Percentiles rank a stretch among this genome's conserved stretches.
Evolutionary conservation across 345 rosid species (phyloP).

Genomic region (Gossypium sturtianum): DNA sequence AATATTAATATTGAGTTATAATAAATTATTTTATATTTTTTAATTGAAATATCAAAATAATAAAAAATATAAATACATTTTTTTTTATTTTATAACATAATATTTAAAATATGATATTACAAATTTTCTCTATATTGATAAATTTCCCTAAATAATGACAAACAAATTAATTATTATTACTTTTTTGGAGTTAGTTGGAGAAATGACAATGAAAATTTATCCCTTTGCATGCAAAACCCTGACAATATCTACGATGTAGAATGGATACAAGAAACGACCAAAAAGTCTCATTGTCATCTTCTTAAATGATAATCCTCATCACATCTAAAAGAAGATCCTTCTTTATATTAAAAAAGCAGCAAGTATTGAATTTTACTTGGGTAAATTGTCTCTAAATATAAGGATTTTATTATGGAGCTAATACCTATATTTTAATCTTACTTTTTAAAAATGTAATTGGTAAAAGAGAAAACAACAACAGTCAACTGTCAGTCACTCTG

Average conservation of each 20-base stretch:
- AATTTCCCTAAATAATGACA: neutral
- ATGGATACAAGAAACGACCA: neutral
- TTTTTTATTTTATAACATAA: no score
- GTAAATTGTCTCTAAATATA: neutral
- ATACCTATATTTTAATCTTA: neutral
- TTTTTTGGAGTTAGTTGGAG: neutral
- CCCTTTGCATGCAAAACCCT: neutral
- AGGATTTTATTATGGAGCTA: neutral
- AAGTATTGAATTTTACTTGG: neutral
- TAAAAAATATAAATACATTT: no score
- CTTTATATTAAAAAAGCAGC: neutral
- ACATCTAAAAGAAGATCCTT: no score
- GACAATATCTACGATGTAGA: neutral
- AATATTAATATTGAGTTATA: no score
- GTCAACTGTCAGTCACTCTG: neutral
- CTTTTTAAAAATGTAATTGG: neutral
- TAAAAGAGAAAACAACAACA: neutral
- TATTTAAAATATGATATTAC: no score
- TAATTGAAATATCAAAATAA: no score
- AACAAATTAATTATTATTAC: no score
- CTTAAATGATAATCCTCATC: no score
- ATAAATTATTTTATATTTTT: no score
- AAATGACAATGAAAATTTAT: neutral
- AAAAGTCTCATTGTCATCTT: neutral
- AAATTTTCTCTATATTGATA: neutral